Evolutionary conservation across 1,284 basidiomycete species (phyloP).

Genomic region (Ustilago nuda): DNA sequence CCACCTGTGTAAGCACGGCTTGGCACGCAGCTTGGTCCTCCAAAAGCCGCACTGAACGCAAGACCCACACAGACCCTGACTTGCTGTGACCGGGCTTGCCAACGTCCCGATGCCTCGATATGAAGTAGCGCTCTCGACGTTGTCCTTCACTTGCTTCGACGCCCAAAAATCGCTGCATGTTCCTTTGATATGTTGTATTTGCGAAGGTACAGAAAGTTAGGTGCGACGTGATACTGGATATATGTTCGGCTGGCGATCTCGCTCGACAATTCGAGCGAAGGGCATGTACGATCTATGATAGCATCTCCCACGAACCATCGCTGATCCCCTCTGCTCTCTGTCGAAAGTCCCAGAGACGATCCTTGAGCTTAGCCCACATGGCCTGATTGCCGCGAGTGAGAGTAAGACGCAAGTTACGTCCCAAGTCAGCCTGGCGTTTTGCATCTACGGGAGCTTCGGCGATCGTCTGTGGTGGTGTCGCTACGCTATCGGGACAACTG

Average conservation of each 20-base stretch:
- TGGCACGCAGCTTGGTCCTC: neutral
- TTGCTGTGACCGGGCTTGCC: too few species aligned
- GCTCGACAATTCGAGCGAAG: too few species aligned
- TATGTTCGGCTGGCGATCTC: too few species aligned
- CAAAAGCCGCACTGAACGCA: neutral
- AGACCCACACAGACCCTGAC: neutral
- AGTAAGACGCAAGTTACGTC: constrained; percentile 31
- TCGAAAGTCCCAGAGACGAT: constrained; percentile 60
- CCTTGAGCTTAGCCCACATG: constrained; percentile 61
- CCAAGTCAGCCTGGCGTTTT: constrained; percentile 10
- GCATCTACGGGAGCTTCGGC: neutral
- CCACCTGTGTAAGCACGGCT: neutral
- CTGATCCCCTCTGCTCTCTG: constrained; percentile 50
- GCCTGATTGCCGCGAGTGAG: constrained; percentile 57
- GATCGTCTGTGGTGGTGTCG: neutral
- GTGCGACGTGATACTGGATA: too few species aligned
- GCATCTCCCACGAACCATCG: constrained; percentile 47
- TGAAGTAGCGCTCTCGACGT: neutral
- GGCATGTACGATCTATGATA: constrained; percentile 15
- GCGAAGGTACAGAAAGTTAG: neutral
- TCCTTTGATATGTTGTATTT: neutral
- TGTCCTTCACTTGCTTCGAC: neutral
- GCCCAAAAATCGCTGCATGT: neutral
- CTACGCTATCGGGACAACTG: neutral
- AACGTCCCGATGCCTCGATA: neutral